phyloP scores from a whole-genome alignment of 2,329 filamentous ascomycete genomes.

The Aspergillus hortae region DNA sequence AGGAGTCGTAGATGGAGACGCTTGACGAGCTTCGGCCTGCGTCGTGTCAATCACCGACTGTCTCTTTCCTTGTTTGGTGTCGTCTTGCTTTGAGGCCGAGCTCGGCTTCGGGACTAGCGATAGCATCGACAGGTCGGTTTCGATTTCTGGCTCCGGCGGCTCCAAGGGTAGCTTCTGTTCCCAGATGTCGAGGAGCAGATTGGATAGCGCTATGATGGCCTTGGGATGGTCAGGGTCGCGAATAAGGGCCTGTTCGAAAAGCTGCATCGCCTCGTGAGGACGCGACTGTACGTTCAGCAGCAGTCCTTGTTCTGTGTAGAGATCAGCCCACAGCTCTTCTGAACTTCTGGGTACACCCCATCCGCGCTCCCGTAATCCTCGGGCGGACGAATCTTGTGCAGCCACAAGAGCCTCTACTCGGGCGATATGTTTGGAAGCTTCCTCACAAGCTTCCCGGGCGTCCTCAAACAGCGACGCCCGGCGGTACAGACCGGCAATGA shows the following conservation, averaged over 20 bases:
- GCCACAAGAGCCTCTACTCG: constrained; percentile 65
- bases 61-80: neutral
- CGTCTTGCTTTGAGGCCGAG: constrained; percentile 3
- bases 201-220: constrained; percentile 77
- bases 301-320: constrained; percentile 72
- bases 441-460: constrained; percentile 71
- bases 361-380: constrained; percentile 59
- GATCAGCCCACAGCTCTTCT: constrained; percentile 80
- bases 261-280: constrained; percentile 66
- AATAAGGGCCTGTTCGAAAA: constrained; percentile 79
- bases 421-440: constrained; percentile 74
- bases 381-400: constrained; percentile 59
- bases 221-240: constrained; percentile 75
- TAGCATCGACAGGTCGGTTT: constrained; percentile 23
- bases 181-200: constrained; percentile 83
- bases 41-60: neutral
- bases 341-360: constrained; percentile 81
- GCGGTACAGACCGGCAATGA: constrained; percentile 84
- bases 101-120: constrained; percentile 20
- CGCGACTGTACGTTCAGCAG: constrained; percentile 60
- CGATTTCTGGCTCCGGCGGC: constrained; percentile 28
- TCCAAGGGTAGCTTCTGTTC: constrained; percentile 45
- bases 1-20: neutral
- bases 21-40: neutral
- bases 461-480: constrained; percentile 77